Evolutionary conservation across 2,329 filamentous ascomycete genomes (phyloP), one percentile per base, ranked within the genome.

Genomic region (Monilinia laxa): DNA sequence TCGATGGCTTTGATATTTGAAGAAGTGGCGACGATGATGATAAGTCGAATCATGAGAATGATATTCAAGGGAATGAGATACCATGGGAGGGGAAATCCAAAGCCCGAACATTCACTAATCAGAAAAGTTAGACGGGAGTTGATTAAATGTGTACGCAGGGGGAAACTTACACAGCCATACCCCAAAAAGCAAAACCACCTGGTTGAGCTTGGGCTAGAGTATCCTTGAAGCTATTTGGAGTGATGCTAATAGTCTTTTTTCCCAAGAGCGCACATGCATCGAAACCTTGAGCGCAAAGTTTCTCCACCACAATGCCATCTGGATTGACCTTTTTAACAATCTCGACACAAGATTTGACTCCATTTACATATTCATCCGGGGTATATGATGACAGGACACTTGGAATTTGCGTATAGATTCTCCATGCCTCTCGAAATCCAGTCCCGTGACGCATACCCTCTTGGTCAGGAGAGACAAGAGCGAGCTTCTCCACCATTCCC

Each of bases 41-140:
- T 58, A 11, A 76, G 64, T 16, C 74, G 72, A 1, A 81, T 60
- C 10, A 77, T 70, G 62, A 80, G 76, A 64, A 76, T 77, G 1
- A 81, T 74, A 64, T 84, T 84, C 18, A 78, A 66, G 0, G 79
- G 79, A 16, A 82, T 75, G 1, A 79, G 71, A 55, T 76, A 74
- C 76, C 75, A 80, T 1, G 82, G 82, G 0, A 84, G 74, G 4
- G 82, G 82, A 65, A 79, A 84, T 0, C 77, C 71, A 40, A 79
- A 81, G 5, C 77, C 80, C 0, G 82, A 81, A 40, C 28, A 62
- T 20, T 49, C 42, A 23, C 55, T 68, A 62, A 23, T 55, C 16
- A 10, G 31, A 31, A 52, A 1, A 28, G 20, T 64, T 42, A 52
- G 56, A 40, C 20, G 16, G 10, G 14, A 58, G 40, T 20, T 20